Base-by-base conservation (phyloP, 2,329 filamentous ascomycete genomes). In the Penicillium sp. region DNA sequence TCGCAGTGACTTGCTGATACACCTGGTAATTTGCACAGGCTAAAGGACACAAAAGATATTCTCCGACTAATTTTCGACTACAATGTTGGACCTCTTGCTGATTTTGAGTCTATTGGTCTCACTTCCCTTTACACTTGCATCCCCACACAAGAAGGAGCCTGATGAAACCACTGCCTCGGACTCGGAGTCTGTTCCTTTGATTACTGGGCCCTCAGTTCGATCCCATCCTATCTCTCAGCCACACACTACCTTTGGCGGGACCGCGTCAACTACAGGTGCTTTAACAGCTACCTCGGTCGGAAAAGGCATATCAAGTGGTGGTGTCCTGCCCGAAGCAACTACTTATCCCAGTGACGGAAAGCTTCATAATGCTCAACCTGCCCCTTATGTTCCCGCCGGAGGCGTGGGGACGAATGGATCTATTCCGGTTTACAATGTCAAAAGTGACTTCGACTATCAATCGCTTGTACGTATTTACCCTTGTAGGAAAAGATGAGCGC, bases 401-500 rank as follows among this genome's bases (percentile, higher is more conserved):
- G 91, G 91, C 11, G 73, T 88, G 1, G 90, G 89, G 2, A 92
- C 89, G 39, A 92, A 93, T 56, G 89, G 89, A n/a, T 83, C 85
- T 0, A 80, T 82, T 39, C 90, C 90, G 1, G 84, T 91, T 1
- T 93, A 93, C 72, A 85, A 88, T 56, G 86, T 90, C 0, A 81
- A 90, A 65, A 90, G 87, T 59, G 91, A 95, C 67, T 94, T 92
- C 67, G 91, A 94, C 71, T 94, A 88, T 69, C 82, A 93, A 69
- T 92, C 89, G 0, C 80, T 94, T 58, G 74, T 77, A 66, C 39
- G 70, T 61, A 21, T 11, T 19, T 23, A 10, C 24, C 9, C 16
- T 29, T 5, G 16, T 14, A 4, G 14, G 3, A 11, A 14, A 6
- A 8, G 10, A 10, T 7, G 9, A 43, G 6, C 10, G n/a, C 23